Evolutionary conservation across 2,329 filamentous ascomycete genomes (phyloP).

Genomic region (Didymella arachidicola): DNA sequence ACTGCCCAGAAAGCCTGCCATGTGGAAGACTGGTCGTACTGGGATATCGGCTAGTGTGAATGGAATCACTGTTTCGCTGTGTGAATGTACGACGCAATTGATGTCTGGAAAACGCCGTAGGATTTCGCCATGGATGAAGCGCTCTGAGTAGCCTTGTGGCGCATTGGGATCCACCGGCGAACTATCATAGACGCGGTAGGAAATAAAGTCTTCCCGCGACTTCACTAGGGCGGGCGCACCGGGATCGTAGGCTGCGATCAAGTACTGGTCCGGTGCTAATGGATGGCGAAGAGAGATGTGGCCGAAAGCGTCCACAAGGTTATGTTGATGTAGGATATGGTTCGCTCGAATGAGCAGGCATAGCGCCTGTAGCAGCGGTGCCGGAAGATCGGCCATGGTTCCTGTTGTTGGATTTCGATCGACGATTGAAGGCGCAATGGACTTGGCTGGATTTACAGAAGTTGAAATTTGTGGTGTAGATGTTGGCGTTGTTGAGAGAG

Average conservation of each 20-base stretch:
- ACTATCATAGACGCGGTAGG: slow-evolving; percentile 56
- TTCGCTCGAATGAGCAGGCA: slow-evolving; percentile 43
- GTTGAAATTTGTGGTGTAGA: slow-evolving; percentile 13
- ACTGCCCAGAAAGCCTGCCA: slow-evolving; percentile 52
- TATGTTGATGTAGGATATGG: slow-evolving; percentile 61
- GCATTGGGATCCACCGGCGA: slow-evolving; percentile 52
- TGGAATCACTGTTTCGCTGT: slow-evolving; percentile 52
- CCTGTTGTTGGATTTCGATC: slow-evolving; percentile 1
- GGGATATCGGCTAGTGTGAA: slow-evolving; percentile 48
- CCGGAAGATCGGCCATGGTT: slow-evolving; percentile 20
- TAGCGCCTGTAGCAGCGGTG: slow-evolving; percentile 27
- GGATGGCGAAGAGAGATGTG: slow-evolving; percentile 62
- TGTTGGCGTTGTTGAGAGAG: slow-evolving; percentile 13
- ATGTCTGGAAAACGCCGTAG: slow-evolving; percentile 50
- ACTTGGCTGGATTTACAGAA: slow-evolving; percentile 6
- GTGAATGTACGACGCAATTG: slow-evolving; percentile 53
- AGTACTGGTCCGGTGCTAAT: slow-evolving; percentile 53
- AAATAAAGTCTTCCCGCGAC: slow-evolving; percentile 55
- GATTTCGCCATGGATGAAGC: slow-evolving; percentile 55
- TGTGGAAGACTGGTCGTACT: slow-evolving; percentile 48
- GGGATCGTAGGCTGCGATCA: slow-evolving; percentile 56
- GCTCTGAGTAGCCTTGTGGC: slow-evolving; percentile 51
- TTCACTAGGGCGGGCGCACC: slow-evolving; percentile 59
- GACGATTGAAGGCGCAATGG: slow-evolving; percentile 15
- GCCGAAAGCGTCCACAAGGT: slow-evolving; percentile 62